Evolutionary conservation across 2,329 filamentous ascomycete genomes (phyloP).

Genomic region (Curvularia spicifera): DNA sequence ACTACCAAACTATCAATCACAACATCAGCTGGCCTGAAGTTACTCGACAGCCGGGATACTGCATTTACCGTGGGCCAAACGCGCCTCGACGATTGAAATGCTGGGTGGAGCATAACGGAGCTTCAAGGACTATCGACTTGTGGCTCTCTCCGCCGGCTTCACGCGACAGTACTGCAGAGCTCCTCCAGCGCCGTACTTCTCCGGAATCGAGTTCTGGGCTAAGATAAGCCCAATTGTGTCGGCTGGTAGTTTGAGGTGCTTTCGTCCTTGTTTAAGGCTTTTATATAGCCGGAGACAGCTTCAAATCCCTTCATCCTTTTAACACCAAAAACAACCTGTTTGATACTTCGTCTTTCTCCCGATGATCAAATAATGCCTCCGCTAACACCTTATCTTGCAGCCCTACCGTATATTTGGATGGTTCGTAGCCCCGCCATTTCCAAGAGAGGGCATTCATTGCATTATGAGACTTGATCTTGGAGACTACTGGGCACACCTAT

Average conservation of each 20-base stretch:
- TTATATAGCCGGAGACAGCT: not conserved
- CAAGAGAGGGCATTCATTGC: conserved; percentile 14
- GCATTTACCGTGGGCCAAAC: conserved; percentile 26
- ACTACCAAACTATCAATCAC: conserved; percentile 22
- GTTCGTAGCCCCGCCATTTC: conserved; percentile 11
- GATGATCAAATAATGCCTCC: not conserved
- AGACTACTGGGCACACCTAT: conserved; percentile 20
- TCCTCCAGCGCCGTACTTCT: not conserved
- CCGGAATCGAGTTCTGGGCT: not conserved
- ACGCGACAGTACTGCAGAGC: not conserved
- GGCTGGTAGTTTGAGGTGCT: not conserved
- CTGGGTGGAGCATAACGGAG: conserved; percentile 11
- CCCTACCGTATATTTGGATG: conserved; percentile 20
- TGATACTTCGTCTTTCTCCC: not conserved
- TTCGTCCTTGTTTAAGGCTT: no score
- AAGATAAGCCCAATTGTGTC: not conserved
- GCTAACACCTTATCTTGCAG: conserved; percentile 2
- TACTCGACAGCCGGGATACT: conserved; percentile 18
- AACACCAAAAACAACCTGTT: not conserved
- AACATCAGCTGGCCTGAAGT: conserved; percentile 27
- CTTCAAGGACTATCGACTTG: conserved; percentile 8
- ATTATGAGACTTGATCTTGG: conserved; percentile 17
- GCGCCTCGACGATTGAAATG: conserved; percentile 11
- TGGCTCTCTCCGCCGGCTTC: conserved; percentile 26
- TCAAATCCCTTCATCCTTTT: no score